Conservation (phyloP, 2,329 filamentous ascomycete species). For the Aureobasidium namibiae region DNA sequence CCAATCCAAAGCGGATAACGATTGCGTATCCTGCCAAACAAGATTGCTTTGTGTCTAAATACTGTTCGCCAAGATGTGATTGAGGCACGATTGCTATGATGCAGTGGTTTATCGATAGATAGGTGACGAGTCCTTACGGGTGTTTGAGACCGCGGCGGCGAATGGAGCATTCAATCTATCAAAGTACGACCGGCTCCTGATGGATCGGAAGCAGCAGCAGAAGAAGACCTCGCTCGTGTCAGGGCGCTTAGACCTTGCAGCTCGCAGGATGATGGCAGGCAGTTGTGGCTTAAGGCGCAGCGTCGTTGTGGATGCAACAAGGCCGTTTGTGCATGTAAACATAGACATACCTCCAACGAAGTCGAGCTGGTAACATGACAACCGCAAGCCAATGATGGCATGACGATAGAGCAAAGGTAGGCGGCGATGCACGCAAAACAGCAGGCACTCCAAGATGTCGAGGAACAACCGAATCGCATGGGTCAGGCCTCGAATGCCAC, state of each 20-base stretch:
- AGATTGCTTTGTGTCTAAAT: neutral
- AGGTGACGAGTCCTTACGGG: neutral
- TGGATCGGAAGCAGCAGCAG: constrained; percentile 6
- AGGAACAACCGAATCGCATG: neutral
- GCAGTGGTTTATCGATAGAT: neutral
- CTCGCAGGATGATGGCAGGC: neutral
- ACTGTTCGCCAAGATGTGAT: neutral
- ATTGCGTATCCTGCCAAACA: constrained; percentile 6
- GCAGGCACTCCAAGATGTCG: neutral
- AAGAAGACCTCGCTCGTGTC: constrained; percentile 4
- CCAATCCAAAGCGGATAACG: constrained; percentile 1
- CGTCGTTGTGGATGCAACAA: constrained; percentile 1
- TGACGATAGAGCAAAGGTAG: neutral
- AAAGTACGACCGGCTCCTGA: neutral
- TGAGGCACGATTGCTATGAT: neutral
- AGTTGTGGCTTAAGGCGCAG: constrained; percentile 9
- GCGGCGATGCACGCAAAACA: neutral
- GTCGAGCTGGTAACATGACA: neutral
- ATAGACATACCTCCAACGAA: neutral
- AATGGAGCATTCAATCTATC: constrained; percentile 1
- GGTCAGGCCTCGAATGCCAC: neutral
- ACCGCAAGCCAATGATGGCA: neutral
- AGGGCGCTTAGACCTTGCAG: constrained; percentile 4
- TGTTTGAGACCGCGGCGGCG: neutral
- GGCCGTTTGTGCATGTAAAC: neutral